phyloP scores from a whole-genome alignment of 331 rosid genomes.

The Arachis monticola region DNA sequence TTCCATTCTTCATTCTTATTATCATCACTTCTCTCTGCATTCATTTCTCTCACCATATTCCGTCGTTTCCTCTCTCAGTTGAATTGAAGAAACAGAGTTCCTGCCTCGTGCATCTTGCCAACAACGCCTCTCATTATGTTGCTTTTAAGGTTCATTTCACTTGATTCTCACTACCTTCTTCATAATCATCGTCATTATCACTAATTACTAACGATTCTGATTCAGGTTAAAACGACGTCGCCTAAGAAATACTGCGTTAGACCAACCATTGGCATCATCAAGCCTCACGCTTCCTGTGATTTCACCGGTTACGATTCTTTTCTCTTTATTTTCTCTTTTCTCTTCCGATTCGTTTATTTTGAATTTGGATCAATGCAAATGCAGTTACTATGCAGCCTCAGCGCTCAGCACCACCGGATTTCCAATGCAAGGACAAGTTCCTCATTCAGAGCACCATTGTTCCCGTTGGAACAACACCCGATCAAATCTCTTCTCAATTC shows the following conservation, averaged over 20 bases:
- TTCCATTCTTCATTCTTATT: background rate
- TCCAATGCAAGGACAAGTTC: constrained; percentile 84
- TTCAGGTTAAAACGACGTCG: constrained; percentile 79
- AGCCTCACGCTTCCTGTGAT: constrained; percentile 61
- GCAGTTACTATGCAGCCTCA: constrained; percentile 88
- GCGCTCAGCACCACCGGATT: constrained; percentile 59
- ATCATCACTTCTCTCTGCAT: background rate
- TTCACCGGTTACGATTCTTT: constrained; percentile 54
- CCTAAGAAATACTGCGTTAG: constrained; percentile 82
- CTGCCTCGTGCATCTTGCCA: constrained; percentile 64
- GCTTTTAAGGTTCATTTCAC: constrained; percentile 66
- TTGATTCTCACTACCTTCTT: background rate
- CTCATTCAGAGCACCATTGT: constrained; percentile 70
- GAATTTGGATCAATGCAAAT: constrained; percentile 25
- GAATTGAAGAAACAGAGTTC: constrained; percentile 77
- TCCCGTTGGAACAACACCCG: constrained; percentile 60
- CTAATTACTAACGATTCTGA: background rate
- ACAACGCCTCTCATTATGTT: constrained; percentile 59
- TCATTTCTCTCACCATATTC: background rate
- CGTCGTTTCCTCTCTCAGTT: constrained; percentile 47
- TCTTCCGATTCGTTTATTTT: too few species aligned
- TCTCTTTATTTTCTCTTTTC: too few species aligned
- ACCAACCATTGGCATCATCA: constrained; percentile 73
- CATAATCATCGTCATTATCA: background rate
- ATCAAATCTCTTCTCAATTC: constrained; percentile 60